Base-by-base conservation (phyloP, 1,284 basidiomycete genomes). In the Cryptococcus sp. region DNA sequence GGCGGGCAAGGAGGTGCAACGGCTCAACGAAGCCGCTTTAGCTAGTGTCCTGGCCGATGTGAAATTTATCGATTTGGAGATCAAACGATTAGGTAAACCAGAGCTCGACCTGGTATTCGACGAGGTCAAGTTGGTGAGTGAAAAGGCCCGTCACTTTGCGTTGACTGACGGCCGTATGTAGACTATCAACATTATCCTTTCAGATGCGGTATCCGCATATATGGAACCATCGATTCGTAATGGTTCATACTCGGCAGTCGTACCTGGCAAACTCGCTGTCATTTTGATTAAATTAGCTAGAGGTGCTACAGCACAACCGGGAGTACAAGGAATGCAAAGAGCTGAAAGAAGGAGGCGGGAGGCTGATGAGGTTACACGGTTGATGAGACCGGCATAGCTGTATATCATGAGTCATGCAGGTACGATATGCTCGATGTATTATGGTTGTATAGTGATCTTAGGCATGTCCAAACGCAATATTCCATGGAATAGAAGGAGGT, bases 11-110 rank as follows among this genome's bases (percentile, higher is more conserved):
- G 86, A 88, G 52, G 84, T 94, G n/a, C 76, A 81, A 4, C 82
- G 84, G 74, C 84, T 92, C 78, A 97, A 95, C 67, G 93, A 97
- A 68, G 86, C 88, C 63, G 92, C 88, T 0, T 81, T 94, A 45
- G 83, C 86, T 31, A 92, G 91, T 65, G 83, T 94, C 47, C 78
- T 88, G 45, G 83, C 88, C 43, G 91, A 95, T 66, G 83, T 92
- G 52, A 84, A 85, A 57, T 94, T 93, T 73, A 81, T 95, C 55
- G 89, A 94, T 62, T 83, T 84, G 15, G 88, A 91, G 67, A 83
- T 93, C 63, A 84, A 83, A 63, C 79, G 84, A 41, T 84, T 88
- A 56, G 87, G 86, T 36, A 82, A 86, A 64, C 77, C 81, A 1
- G 84, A 88, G 63, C 80, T 95, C 30, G 82, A 81, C 50, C 78